Conservation (phyloP, 108 stramenopile species). For the Nitzschia sp. region DNA sequence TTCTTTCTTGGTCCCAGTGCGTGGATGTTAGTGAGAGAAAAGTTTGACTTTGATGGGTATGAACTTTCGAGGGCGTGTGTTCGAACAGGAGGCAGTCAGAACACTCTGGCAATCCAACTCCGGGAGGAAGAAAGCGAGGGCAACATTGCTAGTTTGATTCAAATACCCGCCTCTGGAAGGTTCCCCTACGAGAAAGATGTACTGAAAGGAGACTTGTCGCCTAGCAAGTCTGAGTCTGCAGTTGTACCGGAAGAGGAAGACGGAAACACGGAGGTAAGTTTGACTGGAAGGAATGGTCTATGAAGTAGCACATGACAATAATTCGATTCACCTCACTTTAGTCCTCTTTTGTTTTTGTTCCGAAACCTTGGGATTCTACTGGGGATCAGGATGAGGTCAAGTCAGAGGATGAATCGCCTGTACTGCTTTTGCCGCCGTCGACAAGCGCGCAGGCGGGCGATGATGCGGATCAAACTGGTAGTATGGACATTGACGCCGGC, state of each 20-base stretch:
- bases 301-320: background rate
- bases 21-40: constrained; percentile 47
- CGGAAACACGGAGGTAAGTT: constrained; percentile 11
- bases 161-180: constrained; percentile 43
- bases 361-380: background rate
- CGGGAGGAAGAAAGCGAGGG: constrained; percentile 15
- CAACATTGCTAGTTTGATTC: background rate
- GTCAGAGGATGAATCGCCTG: constrained; percentile 5
- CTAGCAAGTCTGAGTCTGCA: background rate
- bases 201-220: background rate
- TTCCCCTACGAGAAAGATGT: constrained; percentile 43
- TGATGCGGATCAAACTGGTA: background rate
- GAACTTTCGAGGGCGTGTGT: constrained; percentile 23
- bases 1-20: constrained; percentile 46
- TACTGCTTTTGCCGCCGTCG: constrained; percentile 36
- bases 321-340: constrained; percentile 13
- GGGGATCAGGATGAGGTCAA: constrained; percentile 20
- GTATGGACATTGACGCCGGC: constrained; percentile 18
- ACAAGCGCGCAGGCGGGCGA: background rate
- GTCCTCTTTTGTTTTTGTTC: constrained; percentile 9
- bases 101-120: constrained; percentile 9
- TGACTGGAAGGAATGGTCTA: too few species aligned
- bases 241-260: constrained; percentile 9
- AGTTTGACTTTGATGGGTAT: constrained; percentile 47
- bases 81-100: background rate